Conservation (phyloP, 176 grass and related monocot genomes). For the Musa itinerans region DNA sequence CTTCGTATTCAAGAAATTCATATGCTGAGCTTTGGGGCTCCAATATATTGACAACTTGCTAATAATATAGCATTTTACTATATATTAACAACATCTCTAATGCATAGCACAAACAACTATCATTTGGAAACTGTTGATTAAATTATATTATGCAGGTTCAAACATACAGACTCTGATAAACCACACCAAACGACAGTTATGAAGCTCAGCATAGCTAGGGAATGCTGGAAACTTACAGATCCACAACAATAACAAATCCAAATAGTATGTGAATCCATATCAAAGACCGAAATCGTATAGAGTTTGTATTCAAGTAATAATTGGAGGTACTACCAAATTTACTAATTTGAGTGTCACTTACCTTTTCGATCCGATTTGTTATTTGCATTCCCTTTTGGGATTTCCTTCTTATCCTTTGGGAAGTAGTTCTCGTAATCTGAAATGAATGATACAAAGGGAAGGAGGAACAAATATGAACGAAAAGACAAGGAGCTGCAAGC, state of each 20-base stretch:
- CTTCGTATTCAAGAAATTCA: background rate
- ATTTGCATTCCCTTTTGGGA: constrained; percentile 47
- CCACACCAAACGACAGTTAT: no score
- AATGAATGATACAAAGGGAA: constrained; percentile 12
- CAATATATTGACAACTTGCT: background rate
- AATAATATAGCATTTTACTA: no score
- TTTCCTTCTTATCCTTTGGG: constrained; percentile 68
- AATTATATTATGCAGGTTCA: no score
- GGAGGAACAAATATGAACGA: background rate
- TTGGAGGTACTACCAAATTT: background rate
- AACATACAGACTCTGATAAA: no score
- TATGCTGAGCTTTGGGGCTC: background rate
- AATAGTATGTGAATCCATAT: background rate
- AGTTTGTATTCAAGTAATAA: no score
- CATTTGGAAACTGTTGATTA: no score
- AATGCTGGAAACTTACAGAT: no score
- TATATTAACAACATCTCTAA: no score
- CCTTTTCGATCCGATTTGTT: constrained; percentile 59
- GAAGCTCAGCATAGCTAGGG: no score
- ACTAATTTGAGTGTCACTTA: constrained; percentile 14
- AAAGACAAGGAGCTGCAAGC: no score
- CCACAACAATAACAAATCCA: no score
- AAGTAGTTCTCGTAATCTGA: constrained; percentile 85
- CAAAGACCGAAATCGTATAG: background rate
- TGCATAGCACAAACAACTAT: no score